Evolutionary conservation across 805 yeast genomes (phyloP).

Genomic region (Lipomyces sp.): DNA sequence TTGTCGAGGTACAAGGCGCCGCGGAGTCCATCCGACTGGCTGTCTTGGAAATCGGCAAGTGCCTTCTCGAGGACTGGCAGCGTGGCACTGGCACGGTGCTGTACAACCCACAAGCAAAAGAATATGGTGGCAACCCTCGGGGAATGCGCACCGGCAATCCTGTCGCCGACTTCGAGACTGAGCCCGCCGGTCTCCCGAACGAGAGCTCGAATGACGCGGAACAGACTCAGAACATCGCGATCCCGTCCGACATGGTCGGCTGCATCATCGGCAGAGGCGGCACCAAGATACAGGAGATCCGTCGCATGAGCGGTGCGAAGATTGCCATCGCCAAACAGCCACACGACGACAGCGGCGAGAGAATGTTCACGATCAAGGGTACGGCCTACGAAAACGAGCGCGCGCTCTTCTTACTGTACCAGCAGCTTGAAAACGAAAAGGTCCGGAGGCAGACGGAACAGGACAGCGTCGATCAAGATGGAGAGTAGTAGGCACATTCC

Average conservation of each 20-base stretch:
- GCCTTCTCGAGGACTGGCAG: constrained; percentile 71
- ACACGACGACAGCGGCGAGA: constrained; percentile 54
- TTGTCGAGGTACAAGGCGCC: constrained; percentile 82
- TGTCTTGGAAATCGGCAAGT: constrained; percentile 58
- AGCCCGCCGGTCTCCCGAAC: neutral
- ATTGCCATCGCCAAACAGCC: constrained; percentile 72
- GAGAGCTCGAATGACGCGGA: constrained; percentile 14
- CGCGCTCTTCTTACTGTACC: constrained; percentile 54
- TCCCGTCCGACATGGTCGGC: constrained; percentile 82
- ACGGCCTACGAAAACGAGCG: constrained; percentile 52
- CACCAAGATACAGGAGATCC: constrained; percentile 77
- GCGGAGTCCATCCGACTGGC: constrained; percentile 60
- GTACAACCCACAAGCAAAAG: constrained; percentile 50
- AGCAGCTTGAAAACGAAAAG: constrained; percentile 57
- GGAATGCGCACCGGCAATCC: constrained; percentile 25
- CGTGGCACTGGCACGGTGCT: constrained; percentile 60
- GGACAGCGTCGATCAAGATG: constrained; percentile 11
- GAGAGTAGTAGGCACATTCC: neutral
- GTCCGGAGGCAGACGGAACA: constrained; percentile 38
- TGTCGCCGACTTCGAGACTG: constrained; percentile 17
- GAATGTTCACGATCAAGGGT: constrained; percentile 72
- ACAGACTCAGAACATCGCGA: constrained; percentile 40
- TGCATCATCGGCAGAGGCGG: constrained; percentile 87
- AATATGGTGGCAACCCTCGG: constrained; percentile 2
- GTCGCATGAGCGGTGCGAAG: constrained; percentile 72